Evolutionary conservation across 2,329 filamentous ascomycete species (phyloP).

Genomic region (Colletotrichum sp.): DNA sequence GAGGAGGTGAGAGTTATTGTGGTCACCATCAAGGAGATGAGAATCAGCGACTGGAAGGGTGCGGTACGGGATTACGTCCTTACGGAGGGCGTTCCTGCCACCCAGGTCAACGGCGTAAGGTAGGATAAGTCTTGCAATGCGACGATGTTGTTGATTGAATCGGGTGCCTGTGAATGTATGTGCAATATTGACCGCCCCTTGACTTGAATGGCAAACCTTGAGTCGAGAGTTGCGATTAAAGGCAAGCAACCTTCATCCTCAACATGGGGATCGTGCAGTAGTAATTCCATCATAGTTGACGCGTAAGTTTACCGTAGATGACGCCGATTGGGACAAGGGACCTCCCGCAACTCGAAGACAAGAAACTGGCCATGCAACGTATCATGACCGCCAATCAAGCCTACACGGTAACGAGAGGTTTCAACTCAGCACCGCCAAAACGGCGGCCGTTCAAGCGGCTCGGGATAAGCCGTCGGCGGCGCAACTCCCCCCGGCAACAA

Average conservation of each 20-base stretch:
- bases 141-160: background rate
- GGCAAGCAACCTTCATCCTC: background rate
- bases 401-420: background rate
- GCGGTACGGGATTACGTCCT: conserved; percentile 79
- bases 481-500: background rate
- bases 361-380: background rate
- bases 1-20: conserved; percentile 88
- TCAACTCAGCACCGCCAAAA: background rate
- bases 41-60: conserved; percentile 96
- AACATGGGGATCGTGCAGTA: background rate
- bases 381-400: background rate
- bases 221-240: background rate
- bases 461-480: background rate
- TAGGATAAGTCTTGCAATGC: conserved; percentile 18
- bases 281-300: background rate
- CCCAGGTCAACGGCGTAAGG: conserved; percentile 46
- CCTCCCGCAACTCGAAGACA: background rate
- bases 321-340: background rate
- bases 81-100: conserved; percentile 33
- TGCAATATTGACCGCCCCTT: background rate
- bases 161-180: background rate
- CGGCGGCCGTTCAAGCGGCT: background rate
- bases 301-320: background rate
- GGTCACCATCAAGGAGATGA: conserved; percentile 82
- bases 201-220: background rate